phyloP scores from a whole-genome alignment of 345 rosid species.

The Syzygium grande region DNA sequence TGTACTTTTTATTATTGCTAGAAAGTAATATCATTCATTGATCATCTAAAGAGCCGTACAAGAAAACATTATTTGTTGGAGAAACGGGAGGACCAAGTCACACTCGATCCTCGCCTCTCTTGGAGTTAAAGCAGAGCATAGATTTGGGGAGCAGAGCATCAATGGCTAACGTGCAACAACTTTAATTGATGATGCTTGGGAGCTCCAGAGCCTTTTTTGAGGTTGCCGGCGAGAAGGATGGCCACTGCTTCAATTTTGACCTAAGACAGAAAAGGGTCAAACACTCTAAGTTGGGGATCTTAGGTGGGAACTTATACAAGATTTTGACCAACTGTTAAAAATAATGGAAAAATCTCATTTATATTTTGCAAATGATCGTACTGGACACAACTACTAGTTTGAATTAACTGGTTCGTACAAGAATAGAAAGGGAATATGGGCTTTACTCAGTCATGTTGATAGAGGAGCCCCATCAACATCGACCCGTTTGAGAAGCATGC shows the following conservation, averaged over 20 bases:
- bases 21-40: no score
- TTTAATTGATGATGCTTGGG: neutral
- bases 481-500: no score
- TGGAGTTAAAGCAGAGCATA: neutral
- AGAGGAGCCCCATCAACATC: no score
- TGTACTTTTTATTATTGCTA: no score
- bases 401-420: no score
- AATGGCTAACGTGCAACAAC: neutral
- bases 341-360: neutral
- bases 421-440: no score
- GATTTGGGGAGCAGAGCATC: no score
- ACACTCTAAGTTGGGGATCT: neutral
- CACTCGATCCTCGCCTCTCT: no score
- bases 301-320: accelerated
- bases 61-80: no score
- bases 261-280: neutral
- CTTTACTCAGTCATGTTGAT: no score
- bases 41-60: no score
- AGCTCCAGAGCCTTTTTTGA: neutral
- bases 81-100: no score
- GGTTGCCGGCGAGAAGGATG: neutral
- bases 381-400: neutral
- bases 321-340: neutral
- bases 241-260: neutral
- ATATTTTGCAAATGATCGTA: neutral